Base-by-base conservation (phyloP, 345 rosid species). In the Lepidium didymum region DNA sequence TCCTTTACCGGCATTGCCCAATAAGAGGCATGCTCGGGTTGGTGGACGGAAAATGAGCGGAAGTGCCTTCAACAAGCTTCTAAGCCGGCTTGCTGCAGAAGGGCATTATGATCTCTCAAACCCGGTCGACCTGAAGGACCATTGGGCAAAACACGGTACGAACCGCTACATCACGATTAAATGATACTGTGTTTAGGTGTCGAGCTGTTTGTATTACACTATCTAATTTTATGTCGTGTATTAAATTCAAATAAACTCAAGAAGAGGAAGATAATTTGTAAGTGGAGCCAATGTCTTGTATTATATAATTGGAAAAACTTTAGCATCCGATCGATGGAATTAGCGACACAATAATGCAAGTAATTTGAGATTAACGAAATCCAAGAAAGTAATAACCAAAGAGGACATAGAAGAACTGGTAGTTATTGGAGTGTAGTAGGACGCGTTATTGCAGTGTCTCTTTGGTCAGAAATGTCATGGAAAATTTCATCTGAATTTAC, bases 31-130 rank as follows among this genome's bases (percentile, higher is more conserved):
- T 52, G 96, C 96, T 12, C 81, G 99, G 16, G 83, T 94, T 14
- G 97, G 99, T 61, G 99, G 99, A 11, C 67, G 97, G 60, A 94
- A 91, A 73, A 94, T 94, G 99, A 94, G 99, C 15, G 99, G 99
- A 41, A 84, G 99, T 36, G 99, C 99, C 2, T 94, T 87, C 78
- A 84, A 86, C 90, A 94, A 94, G 81, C 90, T 94, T 12, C 93
- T 94, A 50, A 91, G 87, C 81, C 82, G 97, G 12, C 90, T 94
- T 15, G 96, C 93, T 3, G 90, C 86, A 0, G 92, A 83, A 75
- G 95, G 95, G 80, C 68, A 84, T 60, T 64, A 86, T 51, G 95
- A 88, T 79, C 80, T 88, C 14, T 88, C 95, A 6, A 83, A 51
- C 21, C 83, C 95, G 16, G 88, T 88, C 23, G 89, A 88, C 69